phyloP scores from a whole-genome alignment of 176 grass and related monocot species.

The Bothriochloa decipiens region DNA sequence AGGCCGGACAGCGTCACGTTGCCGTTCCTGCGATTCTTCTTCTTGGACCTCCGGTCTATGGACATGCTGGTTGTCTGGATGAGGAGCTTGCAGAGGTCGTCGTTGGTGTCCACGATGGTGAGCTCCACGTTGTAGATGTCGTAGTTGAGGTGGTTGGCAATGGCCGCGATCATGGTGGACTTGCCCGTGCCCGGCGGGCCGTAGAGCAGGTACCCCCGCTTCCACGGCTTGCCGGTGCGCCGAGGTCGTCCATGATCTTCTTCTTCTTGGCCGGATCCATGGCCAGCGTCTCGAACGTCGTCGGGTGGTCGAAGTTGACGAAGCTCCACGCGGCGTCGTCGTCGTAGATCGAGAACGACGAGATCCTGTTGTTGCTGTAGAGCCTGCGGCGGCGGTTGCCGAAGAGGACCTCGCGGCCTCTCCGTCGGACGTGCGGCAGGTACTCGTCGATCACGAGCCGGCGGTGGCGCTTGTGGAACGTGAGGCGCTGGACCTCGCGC shows the following conservation, averaged over 20 bases:
- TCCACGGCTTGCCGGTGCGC: slow-evolving; percentile 36
- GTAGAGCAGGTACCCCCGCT: slow-evolving; percentile 25
- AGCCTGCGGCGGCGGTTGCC: slow-evolving; percentile 31
- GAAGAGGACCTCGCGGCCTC: slow-evolving; percentile 37
- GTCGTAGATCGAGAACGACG: neutral
- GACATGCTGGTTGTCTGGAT: slow-evolving; percentile 37
- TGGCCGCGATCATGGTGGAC: slow-evolving; percentile 41
- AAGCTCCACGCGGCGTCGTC: neutral
- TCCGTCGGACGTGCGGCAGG: slow-evolving; percentile 38
- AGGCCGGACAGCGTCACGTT: slow-evolving; percentile 68
- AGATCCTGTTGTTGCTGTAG: neutral
- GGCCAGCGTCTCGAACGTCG: slow-evolving; percentile 4
- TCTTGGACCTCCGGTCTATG: slow-evolving; percentile 1
- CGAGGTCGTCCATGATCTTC: slow-evolving; percentile 19
- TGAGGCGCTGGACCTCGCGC: slow-evolving; percentile 4
- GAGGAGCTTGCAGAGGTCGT: slow-evolving; percentile 38
- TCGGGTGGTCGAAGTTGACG: neutral
- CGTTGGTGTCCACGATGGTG: slow-evolving; percentile 19
- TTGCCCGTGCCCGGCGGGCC: slow-evolving; percentile 32
- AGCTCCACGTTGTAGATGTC: slow-evolving; percentile 42
- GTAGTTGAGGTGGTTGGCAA: slow-evolving; percentile 41
- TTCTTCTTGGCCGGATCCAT: neutral
- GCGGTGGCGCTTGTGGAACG: slow-evolving; percentile 48
- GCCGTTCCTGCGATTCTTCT: neutral
- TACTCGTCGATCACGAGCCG: slow-evolving; percentile 45